Conservation (phyloP, 148 eudicot genomes). For the Persicaria maculosa region DNA sequence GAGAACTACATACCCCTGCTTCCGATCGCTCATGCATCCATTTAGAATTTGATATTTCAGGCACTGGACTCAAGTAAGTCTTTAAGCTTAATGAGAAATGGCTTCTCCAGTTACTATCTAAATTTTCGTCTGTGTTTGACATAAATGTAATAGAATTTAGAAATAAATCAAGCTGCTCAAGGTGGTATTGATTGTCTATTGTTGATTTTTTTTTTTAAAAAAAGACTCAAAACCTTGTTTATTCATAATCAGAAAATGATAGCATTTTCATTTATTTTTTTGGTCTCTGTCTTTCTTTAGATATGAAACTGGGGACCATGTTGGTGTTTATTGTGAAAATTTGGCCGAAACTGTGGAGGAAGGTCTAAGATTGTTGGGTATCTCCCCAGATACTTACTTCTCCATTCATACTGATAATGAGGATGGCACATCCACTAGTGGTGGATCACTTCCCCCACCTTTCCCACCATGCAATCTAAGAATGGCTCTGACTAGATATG, state of each 20-base stretch:
- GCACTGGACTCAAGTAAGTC: slow-evolving; percentile 74
- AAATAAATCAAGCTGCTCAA: neutral
- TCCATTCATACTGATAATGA: slow-evolving; percentile 82
- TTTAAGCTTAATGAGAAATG: neutral
- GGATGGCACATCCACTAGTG: slow-evolving; percentile 63
- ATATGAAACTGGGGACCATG: slow-evolving; percentile 98
- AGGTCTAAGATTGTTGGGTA: slow-evolving; percentile 59
- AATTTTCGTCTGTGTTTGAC: neutral
- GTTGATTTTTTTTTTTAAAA: neutral
- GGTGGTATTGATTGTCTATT: neutral
- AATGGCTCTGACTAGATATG: slow-evolving; percentile 68
- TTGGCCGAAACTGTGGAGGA: slow-evolving; percentile 65
- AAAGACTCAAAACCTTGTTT: neutral
- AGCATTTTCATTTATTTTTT: neutral
- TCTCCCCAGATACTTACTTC: slow-evolving; percentile 62
- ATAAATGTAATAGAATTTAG: neutral
- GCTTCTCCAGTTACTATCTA: neutral
- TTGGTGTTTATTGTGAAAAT: slow-evolving; percentile 92
- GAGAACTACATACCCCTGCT: slow-evolving; percentile 75
- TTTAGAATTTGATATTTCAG: slow-evolving; percentile 81
- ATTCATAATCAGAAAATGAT: neutral
- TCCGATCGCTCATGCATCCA: slow-evolving; percentile 98
- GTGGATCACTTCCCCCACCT: slow-evolving; percentile 68
- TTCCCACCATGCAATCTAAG: slow-evolving; percentile 85
- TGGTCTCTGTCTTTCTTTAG: slow-evolving; percentile 26